Percentiles rank a stretch among this genome's conserved stretches.
phyloP scores from a whole-genome alignment of 2,329 filamentous ascomycete species.

The Leptographium radiaticola region DNA sequence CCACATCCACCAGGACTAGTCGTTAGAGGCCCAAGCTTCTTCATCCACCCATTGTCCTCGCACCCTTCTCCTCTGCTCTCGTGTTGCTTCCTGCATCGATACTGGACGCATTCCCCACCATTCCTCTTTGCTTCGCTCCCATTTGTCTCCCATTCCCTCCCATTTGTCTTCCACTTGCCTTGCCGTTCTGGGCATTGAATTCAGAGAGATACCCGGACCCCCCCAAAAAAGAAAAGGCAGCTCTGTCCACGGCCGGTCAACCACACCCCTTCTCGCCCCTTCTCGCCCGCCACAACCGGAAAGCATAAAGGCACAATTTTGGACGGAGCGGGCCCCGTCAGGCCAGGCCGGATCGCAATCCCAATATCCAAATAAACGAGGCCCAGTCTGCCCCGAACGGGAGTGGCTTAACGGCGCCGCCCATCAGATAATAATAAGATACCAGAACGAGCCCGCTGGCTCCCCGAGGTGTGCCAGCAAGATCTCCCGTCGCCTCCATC shows the following conservation, averaged over 20 bases:
- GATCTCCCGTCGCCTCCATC: constrained; percentile 25
- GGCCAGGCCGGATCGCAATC: too few relatives aligned
- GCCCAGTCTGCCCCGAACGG: constrained; percentile 2
- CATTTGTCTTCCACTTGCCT: too few relatives aligned
- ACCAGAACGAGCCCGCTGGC: constrained; percentile 6
- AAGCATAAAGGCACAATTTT: background rate
- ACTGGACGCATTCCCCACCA: background rate
- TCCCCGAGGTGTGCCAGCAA: constrained; percentile 12
- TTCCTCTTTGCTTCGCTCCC: background rate
- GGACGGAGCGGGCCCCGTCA: too few relatives aligned
- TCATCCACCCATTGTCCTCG: background rate
- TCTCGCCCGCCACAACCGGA: background rate
- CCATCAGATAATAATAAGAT: constrained; percentile 5
- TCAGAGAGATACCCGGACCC: too few relatives aligned
- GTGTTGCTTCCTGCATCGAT: background rate
- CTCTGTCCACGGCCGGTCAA: too few relatives aligned
- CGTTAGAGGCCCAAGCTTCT: background rate
- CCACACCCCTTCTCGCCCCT: too few relatives aligned
- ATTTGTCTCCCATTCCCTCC: background rate
- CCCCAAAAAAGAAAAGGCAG: too few relatives aligned
- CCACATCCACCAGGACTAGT: background rate
- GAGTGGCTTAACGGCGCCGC: background rate
- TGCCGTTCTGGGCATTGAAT: too few relatives aligned
- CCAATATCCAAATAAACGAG: background rate
- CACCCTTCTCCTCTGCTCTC: background rate